Evolutionary conservation across 306 rosid species (phyloP).

Genomic region (Acmispon strigosus): DNA sequence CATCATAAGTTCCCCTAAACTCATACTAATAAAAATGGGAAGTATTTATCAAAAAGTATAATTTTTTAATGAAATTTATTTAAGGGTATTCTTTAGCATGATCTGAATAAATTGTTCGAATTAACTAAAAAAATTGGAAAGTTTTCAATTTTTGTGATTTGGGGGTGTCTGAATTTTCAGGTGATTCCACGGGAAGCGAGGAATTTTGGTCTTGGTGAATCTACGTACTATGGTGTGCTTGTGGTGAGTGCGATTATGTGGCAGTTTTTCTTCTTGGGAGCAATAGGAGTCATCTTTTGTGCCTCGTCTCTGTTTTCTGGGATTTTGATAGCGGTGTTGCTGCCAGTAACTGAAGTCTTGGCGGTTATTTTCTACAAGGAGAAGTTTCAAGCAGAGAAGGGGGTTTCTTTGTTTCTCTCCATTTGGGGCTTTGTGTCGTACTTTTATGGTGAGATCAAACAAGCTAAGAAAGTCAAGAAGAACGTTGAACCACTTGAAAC

Average conservation of each 20-base stretch:
- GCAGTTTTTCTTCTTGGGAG: slow-evolving; percentile 75
- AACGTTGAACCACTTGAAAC: neutral
- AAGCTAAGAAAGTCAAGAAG: slow-evolving; percentile 9
- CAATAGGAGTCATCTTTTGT: slow-evolving; percentile 62
- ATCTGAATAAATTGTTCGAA: no score
- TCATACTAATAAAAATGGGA: no score
- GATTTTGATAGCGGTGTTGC: slow-evolving; percentile 40
- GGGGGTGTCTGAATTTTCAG: slow-evolving; percentile 18
- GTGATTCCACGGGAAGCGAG: slow-evolving; percentile 68
- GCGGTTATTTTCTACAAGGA: slow-evolving; percentile 63
- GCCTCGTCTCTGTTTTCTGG: slow-evolving; percentile 63
- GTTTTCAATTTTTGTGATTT: neutral
- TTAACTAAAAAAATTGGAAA: no score
- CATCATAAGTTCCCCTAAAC: no score
- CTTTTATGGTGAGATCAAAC: slow-evolving; percentile 63
- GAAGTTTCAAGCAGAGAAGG: slow-evolving; percentile 54
- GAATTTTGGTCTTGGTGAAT: slow-evolving; percentile 40
- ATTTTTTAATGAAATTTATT: no score
- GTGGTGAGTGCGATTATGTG: slow-evolving; percentile 45
- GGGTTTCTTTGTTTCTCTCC: slow-evolving; percentile 46
- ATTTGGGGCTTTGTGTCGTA: slow-evolving; percentile 72
- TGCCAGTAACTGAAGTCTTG: slow-evolving; percentile 53
- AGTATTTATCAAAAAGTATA: no score
- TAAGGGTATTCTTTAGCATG: no score
- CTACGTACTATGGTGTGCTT: slow-evolving; percentile 42